Evolutionary conservation across 2,329 filamentous ascomycete species (phyloP).

Genomic region (Proliferodiscus dingleyae): DNA sequence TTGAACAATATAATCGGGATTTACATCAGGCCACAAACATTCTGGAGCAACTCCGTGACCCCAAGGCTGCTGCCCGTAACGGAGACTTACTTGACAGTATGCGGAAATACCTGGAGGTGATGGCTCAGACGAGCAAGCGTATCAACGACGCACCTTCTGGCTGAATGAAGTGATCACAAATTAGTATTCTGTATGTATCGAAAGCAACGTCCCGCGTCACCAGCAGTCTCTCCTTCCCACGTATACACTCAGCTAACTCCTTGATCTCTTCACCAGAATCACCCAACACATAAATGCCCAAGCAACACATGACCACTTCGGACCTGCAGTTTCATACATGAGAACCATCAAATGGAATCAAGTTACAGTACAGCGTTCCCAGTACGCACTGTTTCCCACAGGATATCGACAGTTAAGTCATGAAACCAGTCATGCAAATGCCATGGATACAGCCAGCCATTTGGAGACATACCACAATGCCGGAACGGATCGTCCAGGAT

Average conservation of each 20-base stretch:
- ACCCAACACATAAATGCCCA: not conserved
- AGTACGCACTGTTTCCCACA: conserved; percentile 14
- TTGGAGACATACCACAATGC: conserved; percentile 5
- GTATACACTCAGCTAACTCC: not conserved
- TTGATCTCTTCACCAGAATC: not conserved
- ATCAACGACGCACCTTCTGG: conserved; percentile 23
- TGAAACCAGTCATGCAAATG: conserved; percentile 27
- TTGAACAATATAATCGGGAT: conserved; percentile 27
- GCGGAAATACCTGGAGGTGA: conserved; percentile 26
- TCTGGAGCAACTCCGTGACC: conserved; percentile 27
- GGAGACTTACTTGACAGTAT: conserved; percentile 23
- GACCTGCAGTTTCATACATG: not conserved
- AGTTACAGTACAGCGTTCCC: conserved; percentile 19
- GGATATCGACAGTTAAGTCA: conserved; percentile 25
- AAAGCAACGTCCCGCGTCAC: not conserved
- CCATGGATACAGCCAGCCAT: conserved; percentile 18
- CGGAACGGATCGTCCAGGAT: conserved; percentile 6
- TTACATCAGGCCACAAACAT: conserved; percentile 22
- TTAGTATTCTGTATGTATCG: conserved; percentile 18
- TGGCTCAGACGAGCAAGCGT: conserved; percentile 26
- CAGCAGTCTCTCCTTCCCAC: not conserved
- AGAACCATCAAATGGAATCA: conserved; percentile 4
- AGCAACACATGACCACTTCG: not conserved
- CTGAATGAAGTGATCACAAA: conserved; percentile 19
- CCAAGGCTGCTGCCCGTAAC: conserved; percentile 20